Conservation (phyloP, 1,139 yeast genomes). For the Eremothecium gossypii region DNA sequence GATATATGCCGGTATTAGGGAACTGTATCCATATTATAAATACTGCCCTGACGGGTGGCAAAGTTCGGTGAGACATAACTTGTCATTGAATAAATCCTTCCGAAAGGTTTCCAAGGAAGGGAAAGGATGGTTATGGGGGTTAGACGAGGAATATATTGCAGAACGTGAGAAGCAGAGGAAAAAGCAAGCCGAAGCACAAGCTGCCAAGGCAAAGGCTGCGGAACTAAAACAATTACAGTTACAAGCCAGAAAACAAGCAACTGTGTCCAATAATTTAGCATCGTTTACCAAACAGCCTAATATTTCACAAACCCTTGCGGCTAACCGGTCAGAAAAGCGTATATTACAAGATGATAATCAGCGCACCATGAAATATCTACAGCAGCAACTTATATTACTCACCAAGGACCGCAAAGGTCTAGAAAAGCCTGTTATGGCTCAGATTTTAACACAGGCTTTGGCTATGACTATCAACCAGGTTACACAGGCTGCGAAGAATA, state of each 20-base stretch:
- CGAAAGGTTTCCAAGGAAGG: constrained; percentile 69
- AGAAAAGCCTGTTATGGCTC: constrained; percentile 66
- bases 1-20: constrained; percentile 78
- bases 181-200: constrained; percentile 55
- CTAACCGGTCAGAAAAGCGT: constrained; percentile 24
- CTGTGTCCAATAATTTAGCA: constrained; percentile 8
- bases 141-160: constrained; percentile 73
- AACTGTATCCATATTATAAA: constrained; percentile 79
- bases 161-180: constrained; percentile 73
- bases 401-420: constrained; percentile 64
- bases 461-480: constrained; percentile 91
- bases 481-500: constrained; percentile 75
- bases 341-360: constrained; percentile 24
- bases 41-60: constrained; percentile 99
- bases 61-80: constrained; percentile 79
- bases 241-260: constrained; percentile 28
- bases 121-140: constrained; percentile 87
- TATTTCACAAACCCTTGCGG: constrained; percentile 30
- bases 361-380: constrained; percentile 44
- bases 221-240: constrained; percentile 44
- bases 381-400: constrained; percentile 58
- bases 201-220: constrained; percentile 50
- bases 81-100: constrained; percentile 78
- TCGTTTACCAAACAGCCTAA: constrained; percentile 23
- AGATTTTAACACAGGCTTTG: constrained; percentile 78